Base-by-base conservation (phyloP, 306 rosid species). In the Elaeagnus macrophylla region DNA sequence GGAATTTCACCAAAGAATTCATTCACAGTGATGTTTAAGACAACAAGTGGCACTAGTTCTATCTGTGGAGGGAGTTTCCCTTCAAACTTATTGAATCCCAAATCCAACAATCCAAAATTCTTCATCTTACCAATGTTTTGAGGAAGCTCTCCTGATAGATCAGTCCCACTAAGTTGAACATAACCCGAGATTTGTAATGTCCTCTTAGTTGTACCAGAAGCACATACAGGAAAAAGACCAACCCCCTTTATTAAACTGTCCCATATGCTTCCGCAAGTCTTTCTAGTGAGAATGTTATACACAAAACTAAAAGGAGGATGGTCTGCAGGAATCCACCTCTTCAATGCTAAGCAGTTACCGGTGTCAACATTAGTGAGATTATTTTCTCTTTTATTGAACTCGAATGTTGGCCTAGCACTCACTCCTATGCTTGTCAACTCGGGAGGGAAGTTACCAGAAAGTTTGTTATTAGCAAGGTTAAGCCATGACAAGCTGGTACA, bases 261-360 rank as follows among this genome's bases (percentile, higher is more conserved):
- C 99, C 99, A 91, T 58, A 81, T 75, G 56, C 66, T 69, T 73
- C 82, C 77, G 46, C 99, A 91, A 46, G 49, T 91, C 71, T 82
- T 91, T 69, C 94, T 80, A 12, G 94, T 87, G 8, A 91, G 84
- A 17, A 87, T 66, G 49, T 53, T 49, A 57, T 87, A 82, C 37
- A 65, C 83, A 72, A 87, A 91, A 52, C 82, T 87, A 77, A 87
- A 91, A 56, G 96, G 99, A 69, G 99, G 95, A 67, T 84, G 84
- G 60, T 91, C 79, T 58, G 87, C 96, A 19, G 99, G 99, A 48
- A 91, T 73, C 99, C 99, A 91, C 75, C 96, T 82, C 70, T 1
- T 82, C 95, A 91, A 87, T 16, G 89, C 74, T 41, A 84, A 67
- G 54, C 99, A 91, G 69, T 91, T 95, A 32, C 96, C 95, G 0